Percentiles rank a stretch among this genome's conserved stretches.
phyloP scores from a whole-genome alignment of 352 stramenopile genomes.

The Aphanomyces invadans region DNA sequence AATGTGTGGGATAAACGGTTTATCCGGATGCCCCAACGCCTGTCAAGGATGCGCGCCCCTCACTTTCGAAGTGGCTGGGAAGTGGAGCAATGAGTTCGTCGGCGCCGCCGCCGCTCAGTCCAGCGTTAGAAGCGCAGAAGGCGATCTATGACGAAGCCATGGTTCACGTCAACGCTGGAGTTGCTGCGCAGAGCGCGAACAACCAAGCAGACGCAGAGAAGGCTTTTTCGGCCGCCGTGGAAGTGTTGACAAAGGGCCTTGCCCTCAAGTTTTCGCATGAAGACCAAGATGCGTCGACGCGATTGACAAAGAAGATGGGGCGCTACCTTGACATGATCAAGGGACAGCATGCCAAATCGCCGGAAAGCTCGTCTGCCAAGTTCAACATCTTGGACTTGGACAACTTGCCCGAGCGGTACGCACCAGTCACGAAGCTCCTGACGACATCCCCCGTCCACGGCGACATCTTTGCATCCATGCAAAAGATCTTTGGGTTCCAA shows the following conservation, averaged over 20 bases:
- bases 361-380: conserved; percentile 28
- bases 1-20: background rate
- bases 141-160: conserved; percentile 72
- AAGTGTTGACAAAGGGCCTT: conserved; percentile 66
- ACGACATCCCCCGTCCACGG: conserved; percentile 41
- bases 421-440: conserved; percentile 48
- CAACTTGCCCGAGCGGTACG: conserved; percentile 35
- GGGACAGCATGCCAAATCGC: conserved; percentile 51
- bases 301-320: conserved; percentile 77
- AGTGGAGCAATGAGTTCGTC: conserved; percentile 10
- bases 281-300: conserved; percentile 58
- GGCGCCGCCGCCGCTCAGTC: background rate
- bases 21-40: conserved; percentile 2
- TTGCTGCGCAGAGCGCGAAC: conserved; percentile 65
- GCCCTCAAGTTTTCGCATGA: conserved; percentile 66
- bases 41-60: background rate
- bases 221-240: conserved; percentile 54
- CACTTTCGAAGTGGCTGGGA: conserved; percentile 10
- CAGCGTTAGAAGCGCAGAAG: conserved; percentile 44
- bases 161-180: conserved; percentile 70
- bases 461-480: conserved; percentile 88
- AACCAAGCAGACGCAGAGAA: conserved; percentile 44
- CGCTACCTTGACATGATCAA: conserved; percentile 85
- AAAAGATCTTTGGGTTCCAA: conserved; percentile 96
- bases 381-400: conserved; percentile 73